Percentiles rank a stretch among this genome's conserved stretches.
Evolutionary conservation across 306 rosid species (phyloP).

Genomic region (Alnus rubra): DNA sequence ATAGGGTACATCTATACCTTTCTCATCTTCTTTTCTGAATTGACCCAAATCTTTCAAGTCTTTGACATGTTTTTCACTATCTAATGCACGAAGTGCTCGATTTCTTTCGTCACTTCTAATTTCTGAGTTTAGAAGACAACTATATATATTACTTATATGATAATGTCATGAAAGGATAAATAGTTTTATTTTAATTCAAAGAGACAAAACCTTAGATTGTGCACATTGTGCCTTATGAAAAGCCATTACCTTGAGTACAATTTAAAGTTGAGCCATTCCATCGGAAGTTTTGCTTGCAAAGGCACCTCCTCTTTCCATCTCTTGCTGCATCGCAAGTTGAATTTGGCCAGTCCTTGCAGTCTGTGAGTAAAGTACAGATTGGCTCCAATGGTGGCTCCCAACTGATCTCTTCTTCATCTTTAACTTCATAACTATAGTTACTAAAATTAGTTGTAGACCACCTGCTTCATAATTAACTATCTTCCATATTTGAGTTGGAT

Average conservation of each 20-base stretch:
- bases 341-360: conserved; percentile 38
- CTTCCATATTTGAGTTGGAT: not conserved
- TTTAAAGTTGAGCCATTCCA: no score
- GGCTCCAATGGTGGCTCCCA: conserved; percentile 42
- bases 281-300: no score
- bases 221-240: no score
- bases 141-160: no score
- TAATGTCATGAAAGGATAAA: no score
- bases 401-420: not conserved
- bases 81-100: conserved; percentile 8
- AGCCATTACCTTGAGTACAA: no score
- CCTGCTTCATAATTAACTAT: not conserved
- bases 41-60: not conserved
- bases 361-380: conserved; percentile 4
- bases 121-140: no score
- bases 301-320: no score
- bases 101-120: no score
- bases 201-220: no score
- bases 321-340: conserved; percentile 32
- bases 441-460: not conserved
- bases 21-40: conserved; percentile 10
- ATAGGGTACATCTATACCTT: conserved; percentile 13
- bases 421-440: no score
- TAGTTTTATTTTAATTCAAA: no score
- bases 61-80: not conserved